Base-by-base conservation (phyloP, 2,329 filamentous ascomycete species). In the Alternaria triticina region DNA sequence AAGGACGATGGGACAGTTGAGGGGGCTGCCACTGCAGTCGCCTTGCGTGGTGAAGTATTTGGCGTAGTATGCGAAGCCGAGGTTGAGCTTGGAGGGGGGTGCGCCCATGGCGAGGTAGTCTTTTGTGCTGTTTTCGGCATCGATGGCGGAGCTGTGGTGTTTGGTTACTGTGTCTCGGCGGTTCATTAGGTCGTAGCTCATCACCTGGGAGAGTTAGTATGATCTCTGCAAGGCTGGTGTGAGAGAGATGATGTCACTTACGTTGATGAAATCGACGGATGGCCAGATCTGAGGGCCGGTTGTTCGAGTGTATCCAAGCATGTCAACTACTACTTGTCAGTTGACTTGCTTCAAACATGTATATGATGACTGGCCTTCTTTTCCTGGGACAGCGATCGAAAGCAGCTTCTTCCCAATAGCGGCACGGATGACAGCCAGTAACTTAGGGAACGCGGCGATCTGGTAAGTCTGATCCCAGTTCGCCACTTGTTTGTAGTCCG, bases 111-210 rank as follows among this genome's bases (percentile, higher is more conserved):
- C 78, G 15, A 89, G 76, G 74, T 92, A 92, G 40, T 84, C 83
- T 55, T 88, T 81, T 47, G 92, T 76, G 4, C 86, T 81, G 6
- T 83, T 80, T 7, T 84, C 77, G 0, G 89, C 89, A 10, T 82
- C 84, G 13, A 81, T 72, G 7, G 92, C 82, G n/a, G 88, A 87
- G 46, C 85, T 89, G 74, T 91, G 89, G 76, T 93, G 90, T 33
- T 81, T 84, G 4, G 90, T 91, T 10, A 82, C 74, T 46, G 79
- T 87, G 79, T 92, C 87, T 33, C 91, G 87, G 33, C 90, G 72
- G 79, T 91, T 92, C 86, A 91, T 90, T 51, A 93, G 75, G 73
- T 93, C 90, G 75, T 92, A 92, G 2, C 86, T 85, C 90, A 92
- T 92, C 66, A 92, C 81, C 74, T 76, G 22, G 13, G 1, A 1